Evolutionary conservation across 208 protist species (phyloP).

Genomic region (Porcisia deanei): DNA sequence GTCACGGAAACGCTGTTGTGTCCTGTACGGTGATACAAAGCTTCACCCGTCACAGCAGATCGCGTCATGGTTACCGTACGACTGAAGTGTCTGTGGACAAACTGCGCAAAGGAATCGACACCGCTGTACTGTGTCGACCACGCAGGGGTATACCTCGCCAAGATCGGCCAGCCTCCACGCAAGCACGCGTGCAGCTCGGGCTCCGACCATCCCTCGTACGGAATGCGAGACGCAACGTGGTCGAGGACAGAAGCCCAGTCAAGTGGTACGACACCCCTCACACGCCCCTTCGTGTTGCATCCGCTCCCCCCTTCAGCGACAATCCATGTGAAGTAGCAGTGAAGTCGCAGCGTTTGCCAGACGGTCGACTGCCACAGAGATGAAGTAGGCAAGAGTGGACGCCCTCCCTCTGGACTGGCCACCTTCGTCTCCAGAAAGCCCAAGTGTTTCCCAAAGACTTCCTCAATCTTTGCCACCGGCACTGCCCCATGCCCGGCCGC

Average conservation of each 20-base stretch:
- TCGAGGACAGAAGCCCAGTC: slow-evolving; percentile 51
- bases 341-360: slow-evolving; percentile 14
- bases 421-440: slow-evolving; percentile 6
- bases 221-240: slow-evolving; percentile 37
- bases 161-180: slow-evolving; percentile 13
- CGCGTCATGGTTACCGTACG: slow-evolving; percentile 50
- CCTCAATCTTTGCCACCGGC: slow-evolving; percentile 11
- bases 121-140: slow-evolving; percentile 17
- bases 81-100: slow-evolving; percentile 43
- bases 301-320: background rate
- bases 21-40: slow-evolving; percentile 37
- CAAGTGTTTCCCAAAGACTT: slow-evolving; percentile 9
- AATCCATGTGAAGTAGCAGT: slow-evolving; percentile 21
- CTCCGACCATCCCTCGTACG: slow-evolving; percentile 72
- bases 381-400: background rate
- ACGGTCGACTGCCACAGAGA: slow-evolving; percentile 6
- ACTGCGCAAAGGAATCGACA: slow-evolving; percentile 33
- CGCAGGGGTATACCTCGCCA: slow-evolving; percentile 10
- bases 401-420: background rate
- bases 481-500: slow-evolving; percentile 7
- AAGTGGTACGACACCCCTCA: slow-evolving; percentile 29
- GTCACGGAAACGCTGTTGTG: slow-evolving; percentile 35
- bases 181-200: slow-evolving; percentile 35
- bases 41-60: slow-evolving; percentile 51
- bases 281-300: background rate